Percentiles rank a stretch among this genome's conserved stretches.
phyloP scores from a whole-genome alignment of 2,329 filamentous ascomycete genomes.

The Cladosporium phlei region DNA sequence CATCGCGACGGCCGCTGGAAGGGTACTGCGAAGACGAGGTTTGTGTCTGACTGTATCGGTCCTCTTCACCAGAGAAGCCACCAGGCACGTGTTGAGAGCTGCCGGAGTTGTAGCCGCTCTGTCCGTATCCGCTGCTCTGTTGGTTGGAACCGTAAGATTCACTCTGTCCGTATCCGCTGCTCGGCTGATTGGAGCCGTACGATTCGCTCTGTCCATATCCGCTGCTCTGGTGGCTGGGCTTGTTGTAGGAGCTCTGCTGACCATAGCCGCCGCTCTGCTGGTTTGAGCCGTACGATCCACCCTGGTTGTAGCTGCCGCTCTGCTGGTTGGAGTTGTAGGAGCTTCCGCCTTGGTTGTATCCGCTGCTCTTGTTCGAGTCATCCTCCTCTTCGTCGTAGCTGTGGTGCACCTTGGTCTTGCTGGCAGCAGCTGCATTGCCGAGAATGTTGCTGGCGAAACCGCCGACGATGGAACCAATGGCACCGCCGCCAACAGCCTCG shows the following conservation, averaged over 20 bases:
- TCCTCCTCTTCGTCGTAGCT: too few relatives aligned
- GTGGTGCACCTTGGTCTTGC: too few relatives aligned
- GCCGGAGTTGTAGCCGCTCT: background rate
- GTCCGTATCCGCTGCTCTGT: slow-evolving; percentile 46
- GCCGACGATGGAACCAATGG: slow-evolving; percentile 65
- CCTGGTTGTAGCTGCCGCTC: slow-evolving; percentile 50
- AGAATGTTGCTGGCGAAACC: slow-evolving; percentile 56
- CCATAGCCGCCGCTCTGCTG: slow-evolving; percentile 51
- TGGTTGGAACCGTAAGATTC: slow-evolving; percentile 58
- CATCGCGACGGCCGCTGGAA: slow-evolving; percentile 53
- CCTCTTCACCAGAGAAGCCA: slow-evolving; percentile 10
- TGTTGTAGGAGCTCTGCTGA: slow-evolving; percentile 13
- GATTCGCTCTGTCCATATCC: slow-evolving; percentile 56
- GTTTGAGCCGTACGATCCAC: slow-evolving; percentile 59
- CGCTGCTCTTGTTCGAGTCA: background rate
- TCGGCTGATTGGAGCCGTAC: slow-evolving; percentile 50
- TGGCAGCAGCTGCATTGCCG: slow-evolving; percentile 56
- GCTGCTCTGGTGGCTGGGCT: slow-evolving; percentile 37
- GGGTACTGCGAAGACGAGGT: slow-evolving; percentile 56
- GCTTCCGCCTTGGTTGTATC: slow-evolving; percentile 48
- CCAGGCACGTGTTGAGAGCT: slow-evolving; percentile 32
- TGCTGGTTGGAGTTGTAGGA: slow-evolving; percentile 53
- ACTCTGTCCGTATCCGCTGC: slow-evolving; percentile 52
- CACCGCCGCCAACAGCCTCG: slow-evolving; percentile 59
- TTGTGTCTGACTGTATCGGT: slow-evolving; percentile 57